Evolutionary conservation across 2,329 filamentous ascomycete species (phyloP), one percentile per base, ranked within the genome.

Genomic region (Fusarium albidum): DNA sequence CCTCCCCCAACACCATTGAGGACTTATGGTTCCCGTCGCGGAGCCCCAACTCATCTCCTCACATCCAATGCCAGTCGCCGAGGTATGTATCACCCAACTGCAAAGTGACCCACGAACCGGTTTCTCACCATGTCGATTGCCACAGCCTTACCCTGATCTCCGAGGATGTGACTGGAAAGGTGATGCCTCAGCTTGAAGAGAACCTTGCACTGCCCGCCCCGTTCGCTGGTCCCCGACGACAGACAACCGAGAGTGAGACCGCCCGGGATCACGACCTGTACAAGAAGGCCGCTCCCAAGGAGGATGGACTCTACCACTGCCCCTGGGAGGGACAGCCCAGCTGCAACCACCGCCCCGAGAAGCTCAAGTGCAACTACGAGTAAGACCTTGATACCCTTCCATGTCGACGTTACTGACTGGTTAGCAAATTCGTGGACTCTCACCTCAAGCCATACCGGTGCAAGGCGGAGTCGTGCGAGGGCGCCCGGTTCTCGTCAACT

Each of bases 301-400:
- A 81, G 28, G 91, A 96, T 75, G 92, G 92, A 69, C 84, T 96
- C 53, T 98, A 95, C 78, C 92, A 96, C 78, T 98, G 94, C 81
- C 94, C 94, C 6, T 95, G 89, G 81, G 87, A 89, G 72, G 89
- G 86, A 66, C 81, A 87, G 55, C 52, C 77, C 27, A 79, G 72
- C 69, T 98, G 94, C 84, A 90, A 85, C 74, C 94, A 97, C 85
- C 90, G 91, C 77, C 86, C 93, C 33, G 95, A 96, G 70, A 95
- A 96, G 79, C 90, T 98, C 67, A 97, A 97, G 85, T 97, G 94
- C 87, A 96, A 96, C 78, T 98, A 97, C 72, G 93, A 97, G 93
- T 96, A 88, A 84, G 91, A 42, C 31, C 18, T 17, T 18, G 14
- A 17, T 35, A 21, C 21, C 14, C 28, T 32, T 14, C 15, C 35